phyloP scores from a whole-genome alignment of 441 rosid species.

The Euphorbia celastroides region DNA sequence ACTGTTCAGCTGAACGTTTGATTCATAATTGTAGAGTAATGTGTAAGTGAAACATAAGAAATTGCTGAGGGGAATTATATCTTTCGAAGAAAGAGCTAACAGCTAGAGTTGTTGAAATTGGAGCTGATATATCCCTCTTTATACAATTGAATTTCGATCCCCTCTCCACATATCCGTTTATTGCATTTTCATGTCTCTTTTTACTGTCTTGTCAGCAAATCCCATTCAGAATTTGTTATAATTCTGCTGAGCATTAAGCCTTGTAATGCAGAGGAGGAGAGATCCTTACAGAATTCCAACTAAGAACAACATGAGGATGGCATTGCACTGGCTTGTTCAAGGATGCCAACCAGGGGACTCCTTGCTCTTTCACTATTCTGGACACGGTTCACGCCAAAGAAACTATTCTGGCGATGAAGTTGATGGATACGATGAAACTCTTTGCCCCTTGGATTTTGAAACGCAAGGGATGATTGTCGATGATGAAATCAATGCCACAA shows the following conservation, averaged over 20 bases:
- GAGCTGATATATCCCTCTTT: background rate
- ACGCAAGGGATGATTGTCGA: constrained; percentile 93
- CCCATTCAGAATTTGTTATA: background rate
- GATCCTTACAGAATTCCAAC: constrained; percentile 72
- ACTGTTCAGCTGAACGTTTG: background rate
- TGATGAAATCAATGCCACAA: constrained; percentile 68
- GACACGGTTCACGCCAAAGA: constrained; percentile 79
- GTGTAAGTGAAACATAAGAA: background rate
- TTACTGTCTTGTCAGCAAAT: constrained; percentile 1
- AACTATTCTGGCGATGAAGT: constrained; percentile 72
- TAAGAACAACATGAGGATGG: constrained; percentile 77
- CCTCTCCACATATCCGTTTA: background rate
- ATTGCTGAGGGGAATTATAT: background rate
- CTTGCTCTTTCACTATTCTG: constrained; percentile 81
- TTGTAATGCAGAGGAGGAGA: constrained; percentile 73
- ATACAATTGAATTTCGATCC: background rate
- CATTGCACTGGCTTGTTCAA: constrained; percentile 82
- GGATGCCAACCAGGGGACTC: constrained; percentile 91
- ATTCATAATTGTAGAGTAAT: background rate
- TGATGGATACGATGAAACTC: constrained; percentile 82
- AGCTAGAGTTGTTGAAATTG: background rate
- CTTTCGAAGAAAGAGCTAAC: background rate
- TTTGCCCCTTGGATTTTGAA: constrained; percentile 83
- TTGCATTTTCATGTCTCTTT: background rate
- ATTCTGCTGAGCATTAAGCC: background rate